Percentiles rank a stretch among this genome's conserved stretches.
Evolutionary conservation across 1,284 basidiomycete species (phyloP).

Genomic region (Puccinia polysora): DNA sequence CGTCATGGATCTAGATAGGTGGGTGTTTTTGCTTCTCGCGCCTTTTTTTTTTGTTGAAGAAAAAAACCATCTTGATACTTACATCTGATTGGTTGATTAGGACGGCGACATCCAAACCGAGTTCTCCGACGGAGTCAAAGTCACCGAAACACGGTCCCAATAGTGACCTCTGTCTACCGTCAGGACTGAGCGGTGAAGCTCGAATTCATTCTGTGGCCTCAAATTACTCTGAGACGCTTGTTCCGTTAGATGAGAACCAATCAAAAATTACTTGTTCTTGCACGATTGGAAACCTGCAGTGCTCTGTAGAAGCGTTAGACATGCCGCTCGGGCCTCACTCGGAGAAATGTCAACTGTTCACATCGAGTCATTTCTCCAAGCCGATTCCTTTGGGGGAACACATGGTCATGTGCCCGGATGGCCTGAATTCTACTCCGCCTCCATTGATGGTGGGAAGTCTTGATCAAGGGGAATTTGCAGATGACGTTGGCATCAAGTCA

Average conservation of each 20-base stretch:
- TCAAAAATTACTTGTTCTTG: neutral
- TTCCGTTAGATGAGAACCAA: no score
- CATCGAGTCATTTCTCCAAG: neutral
- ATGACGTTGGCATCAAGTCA: neutral
- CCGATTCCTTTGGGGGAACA: neutral
- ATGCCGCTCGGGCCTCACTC: slow-evolving; percentile 4
- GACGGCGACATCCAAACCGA: neutral
- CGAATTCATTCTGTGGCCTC: no score
- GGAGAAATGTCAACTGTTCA: slow-evolving; percentile 8
- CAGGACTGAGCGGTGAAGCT: no score
- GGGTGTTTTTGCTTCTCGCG: neutral
- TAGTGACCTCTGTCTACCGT: no score
- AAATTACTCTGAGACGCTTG: no score
- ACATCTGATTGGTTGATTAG: neutral
- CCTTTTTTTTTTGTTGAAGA: neutral
- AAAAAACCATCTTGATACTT: neutral
- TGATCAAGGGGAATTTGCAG: slow-evolving; percentile 4
- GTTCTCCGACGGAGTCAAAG: neutral
- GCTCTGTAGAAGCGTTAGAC: slow-evolving; percentile 10
- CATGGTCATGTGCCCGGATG: neutral
- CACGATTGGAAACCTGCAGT: slow-evolving; percentile 2
- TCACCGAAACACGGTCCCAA: no score
- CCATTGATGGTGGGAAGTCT: slow-evolving; percentile 7
- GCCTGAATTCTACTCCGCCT: slow-evolving; percentile 14
- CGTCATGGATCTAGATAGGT: slow-evolving; percentile 1